Evolutionary conservation across 805 yeast genomes (phyloP), one percentile per base, ranked within the genome.

Genomic region (Vanderwaltozyma yarrowii): DNA sequence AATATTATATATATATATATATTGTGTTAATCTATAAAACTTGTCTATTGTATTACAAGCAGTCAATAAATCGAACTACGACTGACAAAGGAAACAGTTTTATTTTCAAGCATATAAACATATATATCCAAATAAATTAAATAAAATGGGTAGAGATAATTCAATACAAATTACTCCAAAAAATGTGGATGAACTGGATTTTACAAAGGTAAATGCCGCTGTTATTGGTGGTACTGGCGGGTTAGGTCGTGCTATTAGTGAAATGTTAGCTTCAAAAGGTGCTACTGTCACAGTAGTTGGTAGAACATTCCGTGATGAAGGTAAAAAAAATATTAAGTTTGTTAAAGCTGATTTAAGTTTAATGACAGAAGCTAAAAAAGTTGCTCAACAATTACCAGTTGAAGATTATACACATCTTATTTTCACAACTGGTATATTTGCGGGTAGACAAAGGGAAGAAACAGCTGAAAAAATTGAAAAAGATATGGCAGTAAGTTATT

Each of bases 171-270:
- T 38, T 37, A 36, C 34, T 15, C 33, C 16, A 11, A 30, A 33
- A 24, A 16, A 35, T 23, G 21, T 33, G 6, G 6, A 28, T 5
- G 27, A 32, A 8, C 12, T 35, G n/a, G 39, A 44, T 16, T 34
- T 21, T n/a, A 35, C 19, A 4, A 20, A 28, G n/a, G 25, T 45
- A 10, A 50, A 52, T 16, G 54, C 53, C 4, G 46, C 50, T 2
- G 36, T 64, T n/a, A 43, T 65, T 30, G 70, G 70, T 19, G 70
- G 70, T 10, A 65, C 69, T 1, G 62, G 63, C 36, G 70, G 70
- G 3, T 38, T 64, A 4, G 70, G 70, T 4, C 54, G 63, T 17
- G 58, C 66, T 2, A 42, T 65, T n/a, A 44, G 57, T 3, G 40
- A 39, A 10, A 36, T 37, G 7, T 39, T 61, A 14, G 58, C 62